Evolutionary conservation across 2,329 filamentous ascomycete genomes (phyloP), one percentile per base, ranked within the genome.

Genomic region (Fusarium aywerte): DNA sequence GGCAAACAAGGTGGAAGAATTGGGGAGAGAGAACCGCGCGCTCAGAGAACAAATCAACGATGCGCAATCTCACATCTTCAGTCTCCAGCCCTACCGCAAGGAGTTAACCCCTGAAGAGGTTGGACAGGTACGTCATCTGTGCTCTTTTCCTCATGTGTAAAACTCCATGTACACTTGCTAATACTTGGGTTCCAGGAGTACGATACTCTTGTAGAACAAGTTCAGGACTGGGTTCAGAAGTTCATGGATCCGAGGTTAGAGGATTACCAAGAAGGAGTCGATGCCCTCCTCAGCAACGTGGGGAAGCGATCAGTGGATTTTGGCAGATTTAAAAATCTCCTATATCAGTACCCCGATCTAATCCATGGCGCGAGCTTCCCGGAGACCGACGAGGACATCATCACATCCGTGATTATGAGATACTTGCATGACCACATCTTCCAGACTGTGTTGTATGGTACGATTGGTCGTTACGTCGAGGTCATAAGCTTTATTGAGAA

Each of bases 51-150:
- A 76, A 31, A 69, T 80, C 8, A 73, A 74, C 29, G 77, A 80
- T 33, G 74, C 76, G 2, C 75, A 78, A 42, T 78, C 77, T 8
- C 79, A 80, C 52, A 80, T 80, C 45, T 80, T 81, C 54, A 79
- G 76, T 15, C 74, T 81, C 5, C 78, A 80, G 52, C 79, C 80
- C 8, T 81, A 80, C 54, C 75, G 74, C 16, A 76, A 77, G 39
- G 77, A 80, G 18, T 58, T 80, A 10, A 81, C 78, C 0, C 70
- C 72, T 0, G 72, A 78, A 27, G 78, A 80, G 44, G 75, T 79
- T 32, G 74, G 72, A 20, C 73, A 73, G 39, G 79, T 80, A 73
- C 59, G 73, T 35, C 13, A 40, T 21, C 20, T 23, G 20, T 49
- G 9, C 25, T n/a, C 33, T 7, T 10, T 20, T 18, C 13, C 27